A percentile compares a stretch with the other conserved stretches of the same genome.
Evolutionary conservation across 441 rosid species (phyloP).

Genomic region (Populus hybrid): DNA sequence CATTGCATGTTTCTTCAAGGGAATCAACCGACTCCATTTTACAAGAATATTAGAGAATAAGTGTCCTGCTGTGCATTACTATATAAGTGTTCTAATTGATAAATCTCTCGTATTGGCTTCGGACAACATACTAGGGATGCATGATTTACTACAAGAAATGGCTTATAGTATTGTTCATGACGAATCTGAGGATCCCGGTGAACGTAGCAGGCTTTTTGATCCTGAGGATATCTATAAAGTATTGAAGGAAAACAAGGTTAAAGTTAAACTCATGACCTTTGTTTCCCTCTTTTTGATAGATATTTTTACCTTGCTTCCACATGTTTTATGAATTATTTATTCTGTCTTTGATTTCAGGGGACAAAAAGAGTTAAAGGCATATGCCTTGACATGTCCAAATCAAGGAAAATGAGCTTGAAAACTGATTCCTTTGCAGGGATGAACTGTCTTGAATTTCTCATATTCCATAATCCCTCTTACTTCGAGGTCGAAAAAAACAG

Average conservation of each 20-base stretch:
- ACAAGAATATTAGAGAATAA: conserved; percentile 16
- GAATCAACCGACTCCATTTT: conserved; percentile 15
- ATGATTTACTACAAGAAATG: conserved; percentile 44
- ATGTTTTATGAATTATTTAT: neutral
- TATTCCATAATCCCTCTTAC: neutral
- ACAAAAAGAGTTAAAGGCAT: conserved; percentile 6
- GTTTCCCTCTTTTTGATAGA: neutral
- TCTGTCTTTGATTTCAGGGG: neutral
- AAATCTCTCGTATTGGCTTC: conserved; percentile 25
- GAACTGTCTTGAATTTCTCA: conserved; percentile 8
- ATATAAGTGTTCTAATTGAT: conserved; percentile 14
- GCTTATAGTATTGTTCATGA: conserved; percentile 25
- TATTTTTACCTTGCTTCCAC: neutral
- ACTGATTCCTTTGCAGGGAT: conserved; percentile 5
- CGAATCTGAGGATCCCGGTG: conserved; percentile 21
- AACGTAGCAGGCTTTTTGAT: conserved; percentile 29
- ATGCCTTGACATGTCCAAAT: conserved; percentile 5
- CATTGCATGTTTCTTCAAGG: conserved; percentile 36
- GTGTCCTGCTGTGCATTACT: neutral
- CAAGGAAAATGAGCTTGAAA: neutral
- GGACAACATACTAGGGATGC: conserved; percentile 26
- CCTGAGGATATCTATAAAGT: conserved; percentile 20
- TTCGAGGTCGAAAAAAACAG: neutral
- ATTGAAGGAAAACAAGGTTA: conserved; percentile 20
- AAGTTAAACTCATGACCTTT: neutral